A percentile compares a stretch with the other conserved stretches of the same genome.
These are phyloP conservation scores for Ajuga chamaepitys DNA, from an alignment of 257 asterid genomes.

Conservation along the genomic window DNA sequence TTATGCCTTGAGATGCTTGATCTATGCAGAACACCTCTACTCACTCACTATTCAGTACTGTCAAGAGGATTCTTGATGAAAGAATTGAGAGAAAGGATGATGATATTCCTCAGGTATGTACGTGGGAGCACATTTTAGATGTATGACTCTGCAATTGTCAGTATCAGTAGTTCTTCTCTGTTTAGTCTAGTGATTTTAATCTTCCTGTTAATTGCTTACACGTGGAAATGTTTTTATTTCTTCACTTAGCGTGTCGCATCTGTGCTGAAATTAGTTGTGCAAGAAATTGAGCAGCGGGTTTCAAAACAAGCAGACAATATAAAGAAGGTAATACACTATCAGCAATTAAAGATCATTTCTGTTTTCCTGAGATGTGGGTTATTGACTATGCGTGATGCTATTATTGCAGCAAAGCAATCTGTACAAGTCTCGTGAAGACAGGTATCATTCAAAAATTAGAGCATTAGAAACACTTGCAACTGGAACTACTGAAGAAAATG, in stretches of 20 bases:
- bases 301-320: slow-evolving; percentile 52
- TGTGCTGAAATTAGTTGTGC: slow-evolving; percentile 67
- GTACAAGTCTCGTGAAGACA: slow-evolving; percentile 76
- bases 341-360: slow-evolving; percentile 6
- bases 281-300: slow-evolving; percentile 84
- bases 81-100: slow-evolving; percentile 71
- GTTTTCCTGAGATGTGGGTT: slow-evolving; percentile 5
- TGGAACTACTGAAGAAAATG: slow-evolving; percentile 79
- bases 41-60: slow-evolving; percentile 63
- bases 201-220: slow-evolving; percentile 16
- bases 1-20: slow-evolving; percentile 22
- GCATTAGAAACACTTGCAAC: slow-evolving; percentile 75
- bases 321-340: slow-evolving; percentile 53
- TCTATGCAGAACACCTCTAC: slow-evolving; percentile 63
- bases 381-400: slow-evolving; percentile 9
- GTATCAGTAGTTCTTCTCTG: neutral
- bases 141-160: neutral
- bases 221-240: slow-evolving; percentile 10
- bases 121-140: slow-evolving; percentile 14
- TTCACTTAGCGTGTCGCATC: slow-evolving; percentile 66
- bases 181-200: slow-evolving; percentile 8
- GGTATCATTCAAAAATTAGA: slow-evolving; percentile 56
- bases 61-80: slow-evolving; percentile 57
- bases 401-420: slow-evolving; percentile 67
- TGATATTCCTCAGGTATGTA: slow-evolving; percentile 75